Conservation (phyloP, 805 yeast genomes). For the Schizosaccharomyces octosporus region DNA sequence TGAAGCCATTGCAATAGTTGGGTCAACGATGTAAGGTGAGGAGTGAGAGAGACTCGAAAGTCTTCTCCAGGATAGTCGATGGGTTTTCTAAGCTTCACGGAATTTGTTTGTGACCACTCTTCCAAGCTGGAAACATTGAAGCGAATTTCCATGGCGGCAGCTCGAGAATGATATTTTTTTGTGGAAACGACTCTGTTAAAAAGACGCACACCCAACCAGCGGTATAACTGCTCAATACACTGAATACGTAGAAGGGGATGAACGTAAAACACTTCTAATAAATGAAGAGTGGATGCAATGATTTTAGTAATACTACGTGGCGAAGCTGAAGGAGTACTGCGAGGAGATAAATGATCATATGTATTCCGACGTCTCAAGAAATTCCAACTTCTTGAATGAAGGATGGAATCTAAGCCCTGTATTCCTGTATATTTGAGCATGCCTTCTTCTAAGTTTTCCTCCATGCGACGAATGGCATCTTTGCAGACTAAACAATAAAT, state of each 20-base stretch:
- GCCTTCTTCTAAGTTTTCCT: constrained; percentile 13
- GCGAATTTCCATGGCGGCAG: constrained; percentile 71
- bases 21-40: constrained; percentile 43
- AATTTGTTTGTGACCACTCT: constrained; percentile 68
- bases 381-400: constrained; percentile 53
- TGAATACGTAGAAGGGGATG: constrained; percentile 59
- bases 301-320: constrained; percentile 70
- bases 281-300: constrained; percentile 68
- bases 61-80: neutral
- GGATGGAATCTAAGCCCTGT: constrained; percentile 53
- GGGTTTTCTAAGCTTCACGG: neutral
- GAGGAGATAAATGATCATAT: constrained; percentile 54
- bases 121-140: constrained; percentile 67
- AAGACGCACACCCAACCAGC: constrained; percentile 46
- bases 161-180: constrained; percentile 49
- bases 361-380: constrained; percentile 19
- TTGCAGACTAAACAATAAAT: constrained; percentile 14
- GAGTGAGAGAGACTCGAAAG: neutral
- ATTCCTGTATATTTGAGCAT: constrained; percentile 49
- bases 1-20: constrained; percentile 81
- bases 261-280: constrained; percentile 55
- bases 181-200: constrained; percentile 51
- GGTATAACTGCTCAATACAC: constrained; percentile 50
- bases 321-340: constrained; percentile 64
- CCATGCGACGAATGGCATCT: constrained; percentile 16